Percentiles rank a stretch among this genome's conserved stretches.
phyloP scores from a whole-genome alignment of 768 basidiomycete genomes.

The button mushroom (Agaricus bisporus) region DNA sequence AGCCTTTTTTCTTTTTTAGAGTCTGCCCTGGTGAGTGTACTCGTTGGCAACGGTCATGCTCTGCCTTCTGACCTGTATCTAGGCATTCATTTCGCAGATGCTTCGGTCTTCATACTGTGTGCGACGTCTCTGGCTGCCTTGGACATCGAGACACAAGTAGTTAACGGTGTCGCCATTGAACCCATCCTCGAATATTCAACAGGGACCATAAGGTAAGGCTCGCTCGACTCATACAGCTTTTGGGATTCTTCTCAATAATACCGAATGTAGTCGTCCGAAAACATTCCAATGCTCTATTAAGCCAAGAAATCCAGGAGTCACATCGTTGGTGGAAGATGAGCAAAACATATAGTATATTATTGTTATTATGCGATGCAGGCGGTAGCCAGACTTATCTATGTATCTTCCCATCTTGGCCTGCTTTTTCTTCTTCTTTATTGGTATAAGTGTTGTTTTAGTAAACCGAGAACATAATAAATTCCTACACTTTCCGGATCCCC shows the following conservation, averaged over 20 bases:
- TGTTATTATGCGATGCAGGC: not conserved
- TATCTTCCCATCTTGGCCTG: not conserved
- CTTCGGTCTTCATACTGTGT: conserved; percentile 46
- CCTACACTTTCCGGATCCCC: not conserved
- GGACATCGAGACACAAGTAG: conserved; percentile 39
- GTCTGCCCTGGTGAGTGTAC: conserved; percentile 39
- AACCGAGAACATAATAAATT: not conserved
- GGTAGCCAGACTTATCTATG: not conserved
- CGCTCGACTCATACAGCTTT: not conserved
- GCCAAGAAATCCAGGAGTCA: conserved; percentile 54
- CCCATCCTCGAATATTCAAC: conserved; percentile 53
- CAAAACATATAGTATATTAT: conserved; percentile 8
- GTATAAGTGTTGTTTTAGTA: not conserved
- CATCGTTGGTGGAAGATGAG: conserved; percentile 47
- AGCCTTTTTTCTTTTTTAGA: conserved; percentile 17
- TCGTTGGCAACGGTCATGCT: conserved; percentile 2
- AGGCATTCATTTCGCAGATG: conserved; percentile 51
- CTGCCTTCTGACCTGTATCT: conserved; percentile 2
- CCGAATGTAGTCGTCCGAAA: conserved; percentile 45
- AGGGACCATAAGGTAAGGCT: conserved; percentile 55
- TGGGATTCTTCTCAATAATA: not conserved
- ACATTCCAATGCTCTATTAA: conserved; percentile 55
- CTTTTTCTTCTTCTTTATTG: not conserved
- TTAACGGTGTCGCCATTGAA: conserved; percentile 38
- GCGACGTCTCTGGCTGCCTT: conserved; percentile 48